phyloP scores from a whole-genome alignment of 208 protist species.

The Herpetomonas tarakana region DNA sequence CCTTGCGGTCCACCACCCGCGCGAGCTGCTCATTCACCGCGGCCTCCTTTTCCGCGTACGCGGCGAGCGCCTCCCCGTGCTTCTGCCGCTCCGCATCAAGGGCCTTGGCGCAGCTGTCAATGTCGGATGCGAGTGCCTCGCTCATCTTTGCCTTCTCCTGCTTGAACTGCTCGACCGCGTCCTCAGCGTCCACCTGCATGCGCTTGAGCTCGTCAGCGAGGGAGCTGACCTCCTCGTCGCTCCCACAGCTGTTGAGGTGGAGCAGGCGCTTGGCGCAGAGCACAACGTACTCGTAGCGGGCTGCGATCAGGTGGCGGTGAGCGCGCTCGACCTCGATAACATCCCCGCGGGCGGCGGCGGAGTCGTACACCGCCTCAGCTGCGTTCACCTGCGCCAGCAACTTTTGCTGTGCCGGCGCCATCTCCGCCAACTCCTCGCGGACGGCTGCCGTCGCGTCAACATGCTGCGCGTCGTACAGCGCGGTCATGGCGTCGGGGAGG shows the following conservation, averaged over 20 bases:
- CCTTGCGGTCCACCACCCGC: conserved; percentile 37
- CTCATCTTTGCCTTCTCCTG: conserved; percentile 39
- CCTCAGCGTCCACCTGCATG: conserved; percentile 50
- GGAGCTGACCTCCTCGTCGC: conserved; percentile 33
- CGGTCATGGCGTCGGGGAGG: conserved; percentile 43
- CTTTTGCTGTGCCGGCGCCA: conserved; percentile 35
- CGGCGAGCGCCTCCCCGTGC: conserved; percentile 32
- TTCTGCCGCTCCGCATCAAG: conserved; percentile 35
- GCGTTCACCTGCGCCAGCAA: conserved; percentile 38
- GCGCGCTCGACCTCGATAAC: conserved; percentile 71
- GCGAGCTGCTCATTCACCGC: conserved; percentile 25
- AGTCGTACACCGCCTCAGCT: conserved; percentile 40
- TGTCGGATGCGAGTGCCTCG: conserved; percentile 36
- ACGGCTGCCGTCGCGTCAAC: conserved; percentile 55
- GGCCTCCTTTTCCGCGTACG: conserved; percentile 29
- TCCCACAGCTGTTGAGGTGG: conserved; percentile 26
- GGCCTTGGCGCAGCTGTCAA: conserved; percentile 41
- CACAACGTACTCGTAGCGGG: conserved; percentile 67
- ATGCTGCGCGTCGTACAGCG: conserved; percentile 71
- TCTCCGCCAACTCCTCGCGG: conserved; percentile 63
- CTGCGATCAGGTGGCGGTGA: conserved; percentile 74
- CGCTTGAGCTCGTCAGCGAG: conserved; percentile 48
- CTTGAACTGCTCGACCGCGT: conserved; percentile 44
- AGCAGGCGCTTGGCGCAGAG: conserved; percentile 52
- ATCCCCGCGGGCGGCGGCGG: conserved; percentile 42